Percentiles rank a stretch among this genome's conserved stretches.
Evolutionary conservation across 2,329 filamentous ascomycete genomes (phyloP).

Genomic region (Colletotrichum sublineola): DNA sequence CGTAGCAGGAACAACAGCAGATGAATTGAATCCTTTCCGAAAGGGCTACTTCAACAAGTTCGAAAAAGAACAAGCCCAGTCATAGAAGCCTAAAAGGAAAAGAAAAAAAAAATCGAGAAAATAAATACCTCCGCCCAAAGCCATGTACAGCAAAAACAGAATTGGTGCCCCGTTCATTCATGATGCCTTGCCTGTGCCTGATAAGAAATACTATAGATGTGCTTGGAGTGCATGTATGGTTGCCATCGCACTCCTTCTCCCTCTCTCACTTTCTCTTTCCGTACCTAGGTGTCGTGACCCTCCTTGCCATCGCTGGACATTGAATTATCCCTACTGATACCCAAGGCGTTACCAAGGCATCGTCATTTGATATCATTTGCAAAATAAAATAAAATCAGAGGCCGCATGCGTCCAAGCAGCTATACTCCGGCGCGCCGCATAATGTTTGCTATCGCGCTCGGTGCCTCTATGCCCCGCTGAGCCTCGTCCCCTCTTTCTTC

Average conservation of each 20-base stretch:
- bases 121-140: background rate
- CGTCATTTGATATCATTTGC: conserved; percentile 40
- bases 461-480: conserved; percentile 12
- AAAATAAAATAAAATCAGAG: background rate
- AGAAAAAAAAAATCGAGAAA: background rate
- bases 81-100: conserved; percentile 19
- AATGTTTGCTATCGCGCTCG: conserved; percentile 23
- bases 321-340: conserved; percentile 23
- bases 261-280: background rate
- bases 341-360: conserved; percentile 35
- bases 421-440: conserved; percentile 26
- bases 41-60: conserved; percentile 71
- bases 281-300: conserved; percentile 11
- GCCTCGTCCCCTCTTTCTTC: conserved; percentile 16
- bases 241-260: background rate
- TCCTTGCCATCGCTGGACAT: conserved; percentile 5
- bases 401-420: conserved; percentile 12
- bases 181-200: conserved; percentile 39
- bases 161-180: conserved; percentile 21
- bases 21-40: conserved; percentile 73
- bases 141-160: conserved; percentile 32
- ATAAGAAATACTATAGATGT: conserved; percentile 23
- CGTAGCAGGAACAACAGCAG: conserved; percentile 62
- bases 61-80: conserved; percentile 50
- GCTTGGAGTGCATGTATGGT: background rate